Percentiles rank a stretch among this genome's conserved stretches.
Conservation (phyloP, 352 stramenopile species). For the Pythium grandisporangium region DNA sequence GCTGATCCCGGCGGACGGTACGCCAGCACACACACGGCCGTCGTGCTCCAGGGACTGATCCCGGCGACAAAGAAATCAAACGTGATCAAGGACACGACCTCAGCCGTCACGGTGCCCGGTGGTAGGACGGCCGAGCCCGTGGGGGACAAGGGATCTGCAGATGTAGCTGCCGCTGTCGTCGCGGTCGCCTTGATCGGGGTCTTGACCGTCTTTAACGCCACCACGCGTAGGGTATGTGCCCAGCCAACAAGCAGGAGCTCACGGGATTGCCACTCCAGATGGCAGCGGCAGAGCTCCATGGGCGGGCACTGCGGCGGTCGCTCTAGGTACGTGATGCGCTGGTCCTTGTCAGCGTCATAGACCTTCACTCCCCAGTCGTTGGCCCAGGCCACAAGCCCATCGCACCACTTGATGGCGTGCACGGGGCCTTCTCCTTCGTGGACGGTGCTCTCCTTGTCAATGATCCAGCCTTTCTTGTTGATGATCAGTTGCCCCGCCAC, state of each 20-base stretch:
- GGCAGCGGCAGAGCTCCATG: constrained; percentile 74
- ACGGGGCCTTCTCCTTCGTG: constrained; percentile 78
- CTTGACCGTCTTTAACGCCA: constrained; percentile 55
- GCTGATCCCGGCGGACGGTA: constrained; percentile 56
- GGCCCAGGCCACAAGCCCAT: constrained; percentile 69
- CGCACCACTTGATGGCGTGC: constrained; percentile 73
- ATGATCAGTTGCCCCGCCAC: constrained; percentile 72
- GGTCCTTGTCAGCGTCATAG: constrained; percentile 64
- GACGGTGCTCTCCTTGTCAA: constrained; percentile 79
- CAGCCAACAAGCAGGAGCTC: constrained; percentile 61
- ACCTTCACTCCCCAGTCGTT: constrained; percentile 86
- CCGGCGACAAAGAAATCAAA: constrained; percentile 83
- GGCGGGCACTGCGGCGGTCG: constrained; percentile 66
- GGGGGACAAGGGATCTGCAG: not conserved
- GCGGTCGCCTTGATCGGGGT: constrained; percentile 25
- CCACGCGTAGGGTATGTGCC: constrained; percentile 68
- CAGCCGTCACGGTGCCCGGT: constrained; percentile 32
- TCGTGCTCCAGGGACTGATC: constrained; percentile 51
- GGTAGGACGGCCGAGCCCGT: constrained; percentile 7
- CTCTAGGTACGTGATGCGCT: constrained; percentile 79
- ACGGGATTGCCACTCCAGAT: constrained; percentile 65
- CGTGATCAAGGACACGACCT: constrained; percentile 63
- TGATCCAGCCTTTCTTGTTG: constrained; percentile 84
- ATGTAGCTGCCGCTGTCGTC: constrained; percentile 3
- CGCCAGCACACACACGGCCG: constrained; percentile 54